phyloP scores from a whole-genome alignment of 2,329 filamentous ascomycete genomes.

The Fusarium veterinarium region DNA sequence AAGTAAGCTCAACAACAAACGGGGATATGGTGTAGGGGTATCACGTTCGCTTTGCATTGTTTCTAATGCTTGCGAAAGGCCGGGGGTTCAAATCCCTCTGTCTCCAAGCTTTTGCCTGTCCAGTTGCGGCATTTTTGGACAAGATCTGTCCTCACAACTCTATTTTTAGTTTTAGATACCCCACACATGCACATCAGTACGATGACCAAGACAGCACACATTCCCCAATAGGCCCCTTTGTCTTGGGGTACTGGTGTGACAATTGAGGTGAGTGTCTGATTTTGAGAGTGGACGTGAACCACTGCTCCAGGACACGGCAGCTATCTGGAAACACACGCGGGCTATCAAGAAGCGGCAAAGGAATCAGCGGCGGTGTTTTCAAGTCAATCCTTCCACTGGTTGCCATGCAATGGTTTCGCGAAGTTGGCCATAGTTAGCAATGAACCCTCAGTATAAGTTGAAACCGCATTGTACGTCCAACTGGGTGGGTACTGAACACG shows the following conservation, averaged over 20 bases:
- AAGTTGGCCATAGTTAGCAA: background rate
- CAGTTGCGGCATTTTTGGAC: background rate
- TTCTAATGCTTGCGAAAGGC: conserved; percentile 39
- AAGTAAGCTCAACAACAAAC: background rate
- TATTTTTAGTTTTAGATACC: background rate
- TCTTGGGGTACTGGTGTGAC: background rate
- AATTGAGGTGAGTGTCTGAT: background rate
- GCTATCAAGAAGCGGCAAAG: background rate
- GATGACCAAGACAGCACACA: background rate
- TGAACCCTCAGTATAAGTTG: background rate
- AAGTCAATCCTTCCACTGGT: background rate
- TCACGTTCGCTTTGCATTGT: conserved; percentile 46
- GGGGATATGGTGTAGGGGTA: conserved; percentile 48
- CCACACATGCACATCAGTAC: background rate
- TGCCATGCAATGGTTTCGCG: background rate
- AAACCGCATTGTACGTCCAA: background rate
- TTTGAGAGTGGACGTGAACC: background rate
- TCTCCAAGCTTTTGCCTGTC: conserved; percentile 36
- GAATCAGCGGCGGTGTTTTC: background rate
- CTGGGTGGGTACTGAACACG: background rate
- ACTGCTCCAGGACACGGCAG: background rate
- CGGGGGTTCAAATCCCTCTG: conserved; percentile 48
- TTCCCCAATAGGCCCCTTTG: background rate
- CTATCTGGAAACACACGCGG: too few relatives aligned
- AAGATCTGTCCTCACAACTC: background rate